Conservation (phyloP, 495 filamentous ascomycete genomes). For the Trichoderma reesei region DNA sequence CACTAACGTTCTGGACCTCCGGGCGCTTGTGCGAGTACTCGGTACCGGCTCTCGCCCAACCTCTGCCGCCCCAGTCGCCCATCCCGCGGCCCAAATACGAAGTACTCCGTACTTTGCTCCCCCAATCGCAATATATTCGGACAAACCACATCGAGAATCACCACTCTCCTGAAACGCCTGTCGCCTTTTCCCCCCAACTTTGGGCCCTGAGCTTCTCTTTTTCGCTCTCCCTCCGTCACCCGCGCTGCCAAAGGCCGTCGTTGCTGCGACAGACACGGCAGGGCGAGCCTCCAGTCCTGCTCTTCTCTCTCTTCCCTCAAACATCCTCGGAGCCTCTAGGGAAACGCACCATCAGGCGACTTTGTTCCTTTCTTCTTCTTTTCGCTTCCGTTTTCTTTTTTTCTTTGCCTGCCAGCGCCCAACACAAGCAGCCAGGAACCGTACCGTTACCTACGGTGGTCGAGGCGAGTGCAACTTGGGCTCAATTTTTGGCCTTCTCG, state of each 20-base stretch:
- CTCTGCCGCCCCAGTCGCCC: background rate
- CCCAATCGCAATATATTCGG: slow-evolving; percentile 8
- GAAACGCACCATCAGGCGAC: background rate
- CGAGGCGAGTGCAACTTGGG: background rate
- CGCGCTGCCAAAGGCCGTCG: background rate
- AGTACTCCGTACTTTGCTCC: slow-evolving; percentile 3
- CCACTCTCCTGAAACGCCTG: slow-evolving; percentile 7
- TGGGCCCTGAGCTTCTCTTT: background rate
- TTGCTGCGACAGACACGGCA: background rate
- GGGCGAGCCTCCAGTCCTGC: background rate
- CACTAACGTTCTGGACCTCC: slow-evolving; percentile 8
- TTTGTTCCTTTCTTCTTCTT: too few relatives aligned
- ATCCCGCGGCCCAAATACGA: background rate
- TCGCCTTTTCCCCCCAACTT: slow-evolving; percentile 2
- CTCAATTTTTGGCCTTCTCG: background rate
- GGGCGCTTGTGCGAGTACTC: slow-evolving; percentile 3
- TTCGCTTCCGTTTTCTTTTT: background rate
- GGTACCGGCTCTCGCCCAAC: background rate
- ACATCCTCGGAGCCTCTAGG: background rate
- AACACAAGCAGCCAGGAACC: background rate
- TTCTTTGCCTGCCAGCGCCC: background rate
- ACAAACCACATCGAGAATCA: slow-evolving; percentile 6
- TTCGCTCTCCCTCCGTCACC: background rate
- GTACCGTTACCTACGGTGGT: background rate
- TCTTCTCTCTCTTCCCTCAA: background rate